These are phyloP conservation scores for Debaryomycetaceae sp. DNA, from an alignment of 1,139 yeast genomes.

Conservation along the genomic window DNA sequence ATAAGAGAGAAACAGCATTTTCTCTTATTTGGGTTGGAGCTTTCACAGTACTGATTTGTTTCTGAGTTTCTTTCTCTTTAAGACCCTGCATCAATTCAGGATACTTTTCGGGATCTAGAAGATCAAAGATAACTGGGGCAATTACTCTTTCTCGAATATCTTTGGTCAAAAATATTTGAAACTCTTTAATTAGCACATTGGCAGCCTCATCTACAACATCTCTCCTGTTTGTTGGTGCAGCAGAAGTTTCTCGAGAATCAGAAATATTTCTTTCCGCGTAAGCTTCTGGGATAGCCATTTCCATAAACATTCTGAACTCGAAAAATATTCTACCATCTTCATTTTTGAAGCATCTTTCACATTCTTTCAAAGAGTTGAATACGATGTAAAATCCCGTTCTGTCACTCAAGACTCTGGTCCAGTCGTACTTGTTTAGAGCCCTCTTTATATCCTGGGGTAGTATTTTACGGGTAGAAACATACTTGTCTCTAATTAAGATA, in stretches of 20 bases:
- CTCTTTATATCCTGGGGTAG: slow-evolving; percentile 54
- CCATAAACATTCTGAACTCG: slow-evolving; percentile 55
- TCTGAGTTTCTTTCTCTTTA: slow-evolving; percentile 34
- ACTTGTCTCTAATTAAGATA: slow-evolving; percentile 51
- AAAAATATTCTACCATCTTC: slow-evolving; percentile 62
- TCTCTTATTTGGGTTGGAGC: slow-evolving; percentile 16
- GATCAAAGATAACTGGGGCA: slow-evolving; percentile 66
- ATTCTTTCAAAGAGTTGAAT: slow-evolving; percentile 61
- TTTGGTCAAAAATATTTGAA: slow-evolving; percentile 59
- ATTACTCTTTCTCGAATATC: slow-evolving; percentile 75
- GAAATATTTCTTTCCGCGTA: slow-evolving; percentile 11
- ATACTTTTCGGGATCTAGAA: slow-evolving; percentile 58
- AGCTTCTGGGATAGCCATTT: slow-evolving; percentile 45
- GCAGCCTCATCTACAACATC: slow-evolving; percentile 57
- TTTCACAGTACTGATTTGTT: slow-evolving; percentile 11
- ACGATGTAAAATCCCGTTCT: slow-evolving; percentile 67
- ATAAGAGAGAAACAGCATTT: slow-evolving; percentile 28
- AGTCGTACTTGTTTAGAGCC: slow-evolving; percentile 52
- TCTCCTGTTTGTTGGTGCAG: slow-evolving; percentile 4
- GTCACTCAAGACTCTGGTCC: slow-evolving; percentile 65
- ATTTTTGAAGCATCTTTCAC: slow-evolving; percentile 60
- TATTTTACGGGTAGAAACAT: slow-evolving; percentile 49
- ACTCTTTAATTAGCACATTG: slow-evolving; percentile 57
- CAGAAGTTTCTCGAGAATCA: slow-evolving; percentile 8
- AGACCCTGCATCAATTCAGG: slow-evolving; percentile 50